phyloP scores from a whole-genome alignment of 2,329 filamentous ascomycete species.

The Neodidymelliopsis sp. region DNA sequence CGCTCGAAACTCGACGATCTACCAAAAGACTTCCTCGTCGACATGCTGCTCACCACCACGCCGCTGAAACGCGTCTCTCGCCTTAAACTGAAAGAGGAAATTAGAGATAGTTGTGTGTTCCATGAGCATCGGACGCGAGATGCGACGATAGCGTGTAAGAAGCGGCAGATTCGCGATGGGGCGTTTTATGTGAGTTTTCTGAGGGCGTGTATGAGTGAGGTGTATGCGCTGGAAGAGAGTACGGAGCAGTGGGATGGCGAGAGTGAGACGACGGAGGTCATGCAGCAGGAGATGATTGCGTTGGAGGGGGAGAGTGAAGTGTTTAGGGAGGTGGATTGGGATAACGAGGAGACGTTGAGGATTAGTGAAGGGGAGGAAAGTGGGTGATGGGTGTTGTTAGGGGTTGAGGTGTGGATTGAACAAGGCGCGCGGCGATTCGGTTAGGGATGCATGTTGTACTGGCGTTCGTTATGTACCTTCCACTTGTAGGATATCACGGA shows the following conservation, averaged over 20 bases:
- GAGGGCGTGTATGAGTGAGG: conserved; percentile 19
- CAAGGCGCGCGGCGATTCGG: no score
- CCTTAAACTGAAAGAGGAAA: conserved; percentile 16
- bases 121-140: conserved; percentile 12
- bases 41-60: conserved; percentile 18
- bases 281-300: conserved; percentile 21
- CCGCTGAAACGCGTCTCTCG: conserved; percentile 14
- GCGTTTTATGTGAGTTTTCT: conserved; percentile 18
- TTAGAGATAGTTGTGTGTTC: conserved; percentile 17
- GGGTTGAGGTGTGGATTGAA: no score
- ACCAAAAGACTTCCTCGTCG: conserved; percentile 19
- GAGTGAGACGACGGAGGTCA: conserved; percentile 19
- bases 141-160: conserved; percentile 9
- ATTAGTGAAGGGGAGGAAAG: conserved; percentile 19
- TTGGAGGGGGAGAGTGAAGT: conserved; percentile 16
- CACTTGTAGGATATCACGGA: no score
- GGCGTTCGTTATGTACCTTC: no score
- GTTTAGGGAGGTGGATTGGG: conserved; percentile 17
- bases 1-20: conserved; percentile 11
- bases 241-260: conserved; percentile 17
- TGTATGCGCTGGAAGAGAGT: conserved; percentile 18
- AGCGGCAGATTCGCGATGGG: conserved; percentile 10
- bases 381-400: conserved; percentile 1
- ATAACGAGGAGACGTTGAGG: conserved; percentile 19
- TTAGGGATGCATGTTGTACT: no score